These are phyloP conservation scores for Moesziomyces sp. DNA, from an alignment of 1,284 basidiomycete species.

Conservation along the genomic window DNA sequence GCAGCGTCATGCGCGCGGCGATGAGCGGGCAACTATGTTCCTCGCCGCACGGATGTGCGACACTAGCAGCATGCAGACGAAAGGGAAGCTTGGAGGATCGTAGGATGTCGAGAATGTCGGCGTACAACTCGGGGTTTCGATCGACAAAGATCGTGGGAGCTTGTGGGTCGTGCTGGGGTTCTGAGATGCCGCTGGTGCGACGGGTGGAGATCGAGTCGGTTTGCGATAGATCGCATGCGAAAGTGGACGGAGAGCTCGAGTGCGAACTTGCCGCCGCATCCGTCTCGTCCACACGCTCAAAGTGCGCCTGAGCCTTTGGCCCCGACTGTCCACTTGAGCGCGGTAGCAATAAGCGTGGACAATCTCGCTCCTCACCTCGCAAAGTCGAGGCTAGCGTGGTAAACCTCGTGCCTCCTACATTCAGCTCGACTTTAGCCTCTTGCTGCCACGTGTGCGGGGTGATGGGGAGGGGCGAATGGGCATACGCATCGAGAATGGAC, in stretches of 20 bases:
- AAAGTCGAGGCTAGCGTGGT: slow-evolving; percentile 26
- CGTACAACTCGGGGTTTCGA: slow-evolving; percentile 23
- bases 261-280: neutral
- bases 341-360: slow-evolving; percentile 9
- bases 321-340: neutral
- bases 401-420: slow-evolving; percentile 28
- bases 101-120: slow-evolving; percentile 29
- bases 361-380: slow-evolving; percentile 10
- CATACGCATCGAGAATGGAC: neutral
- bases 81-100: slow-evolving; percentile 19
- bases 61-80: slow-evolving; percentile 13
- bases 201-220: slow-evolving; percentile 10
- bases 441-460: neutral
- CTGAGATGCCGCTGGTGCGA: slow-evolving; percentile 16
- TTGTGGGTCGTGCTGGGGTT: neutral
- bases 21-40: neutral
- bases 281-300: no score
- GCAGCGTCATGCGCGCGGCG: slow-evolving; percentile 4
- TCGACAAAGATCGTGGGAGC: slow-evolving; percentile 18
- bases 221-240: neutral
- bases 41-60: neutral
- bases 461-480: neutral
- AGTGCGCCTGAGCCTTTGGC: neutral
- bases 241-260: neutral
- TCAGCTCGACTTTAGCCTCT: slow-evolving; percentile 7